Conservation (phyloP, 106 monocot genomes). For the Dioscorea alata region DNA sequence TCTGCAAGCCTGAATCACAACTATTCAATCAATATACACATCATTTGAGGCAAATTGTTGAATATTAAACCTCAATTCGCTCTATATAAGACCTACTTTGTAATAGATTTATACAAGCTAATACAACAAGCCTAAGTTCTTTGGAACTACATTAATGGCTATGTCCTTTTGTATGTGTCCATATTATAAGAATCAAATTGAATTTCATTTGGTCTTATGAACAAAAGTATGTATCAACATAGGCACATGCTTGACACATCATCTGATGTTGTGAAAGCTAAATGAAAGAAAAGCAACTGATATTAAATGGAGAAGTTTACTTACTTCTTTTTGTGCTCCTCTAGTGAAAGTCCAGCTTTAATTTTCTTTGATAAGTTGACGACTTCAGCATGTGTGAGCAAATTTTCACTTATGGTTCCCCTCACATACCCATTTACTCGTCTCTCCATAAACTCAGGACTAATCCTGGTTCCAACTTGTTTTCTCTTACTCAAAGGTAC, state of each 20-base stretch:
- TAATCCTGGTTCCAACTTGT: slow-evolving; percentile 15
- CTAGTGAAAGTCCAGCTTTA: slow-evolving; percentile 38
- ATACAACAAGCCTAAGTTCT: too few relatives aligned
- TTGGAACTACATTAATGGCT: too few relatives aligned
- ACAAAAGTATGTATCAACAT: too few relatives aligned
- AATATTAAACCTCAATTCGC: too few relatives aligned
- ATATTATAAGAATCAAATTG: too few relatives aligned
- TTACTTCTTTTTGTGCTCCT: slow-evolving; percentile 55
- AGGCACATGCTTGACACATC: background rate
- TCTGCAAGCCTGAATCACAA: slow-evolving; percentile 57
- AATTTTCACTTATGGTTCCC: slow-evolving; percentile 43
- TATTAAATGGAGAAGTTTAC: slow-evolving; percentile 1
- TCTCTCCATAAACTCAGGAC: slow-evolving; percentile 33
- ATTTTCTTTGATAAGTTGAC: slow-evolving; percentile 51
- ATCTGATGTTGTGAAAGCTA: background rate
- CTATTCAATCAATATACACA: too few relatives aligned
- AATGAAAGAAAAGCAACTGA: background rate
- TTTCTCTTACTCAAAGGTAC: slow-evolving; percentile 3
- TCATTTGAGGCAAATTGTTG: too few relatives aligned
- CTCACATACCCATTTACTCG: slow-evolving; percentile 34
- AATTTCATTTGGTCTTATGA: too few relatives aligned
- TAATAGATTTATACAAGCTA: too few relatives aligned
- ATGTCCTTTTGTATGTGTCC: too few relatives aligned
- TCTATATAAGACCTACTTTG: too few relatives aligned
- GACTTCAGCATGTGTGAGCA: slow-evolving; percentile 68